Percentiles rank a stretch among this genome's conserved stretches.
Conservation (phyloP, 129 eudicot species). For the Cynara cardunculus region DNA sequence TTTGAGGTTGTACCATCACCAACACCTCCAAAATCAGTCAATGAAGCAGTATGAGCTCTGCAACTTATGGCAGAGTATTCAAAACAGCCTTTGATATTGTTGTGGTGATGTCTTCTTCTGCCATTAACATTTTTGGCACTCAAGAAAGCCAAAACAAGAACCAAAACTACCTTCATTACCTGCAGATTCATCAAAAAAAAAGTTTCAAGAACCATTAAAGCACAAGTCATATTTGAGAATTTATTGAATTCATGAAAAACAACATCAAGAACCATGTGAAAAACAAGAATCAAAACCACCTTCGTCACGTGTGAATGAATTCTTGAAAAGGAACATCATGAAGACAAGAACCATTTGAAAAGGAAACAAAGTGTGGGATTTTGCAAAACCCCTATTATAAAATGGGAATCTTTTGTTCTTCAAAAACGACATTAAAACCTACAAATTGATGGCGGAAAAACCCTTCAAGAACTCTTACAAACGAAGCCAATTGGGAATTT, state of each 20-base stretch:
- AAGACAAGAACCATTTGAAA: neutral
- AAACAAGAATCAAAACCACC: neutral
- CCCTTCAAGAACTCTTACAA: too few relatives aligned
- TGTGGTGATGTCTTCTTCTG: slow-evolving; percentile 23
- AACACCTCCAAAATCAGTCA: slow-evolving; percentile 84
- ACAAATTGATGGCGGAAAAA: too few relatives aligned
- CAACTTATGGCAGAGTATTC: slow-evolving; percentile 62
- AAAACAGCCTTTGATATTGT: slow-evolving; percentile 16
- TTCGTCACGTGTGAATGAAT: neutral
- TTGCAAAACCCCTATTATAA: neutral
- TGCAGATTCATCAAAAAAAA: slow-evolving; percentile 19
- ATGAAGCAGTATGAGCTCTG: slow-evolving; percentile 67
- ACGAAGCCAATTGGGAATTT: neutral
- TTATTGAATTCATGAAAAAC: neutral
- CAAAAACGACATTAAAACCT: too few relatives aligned
- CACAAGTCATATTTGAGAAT: neutral
- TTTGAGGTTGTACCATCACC: slow-evolving; percentile 86
- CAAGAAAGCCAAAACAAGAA: slow-evolving; percentile 26
- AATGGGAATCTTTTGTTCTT: neutral
- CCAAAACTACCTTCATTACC: slow-evolving; percentile 21
- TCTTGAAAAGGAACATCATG: neutral
- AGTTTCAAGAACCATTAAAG: slow-evolving; percentile 2
- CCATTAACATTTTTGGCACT: slow-evolving; percentile 31
- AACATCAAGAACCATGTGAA: neutral
- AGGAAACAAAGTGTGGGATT: neutral